Base-by-base conservation (phyloP, 257 asterid species). In the Salvia rosmarinus region DNA sequence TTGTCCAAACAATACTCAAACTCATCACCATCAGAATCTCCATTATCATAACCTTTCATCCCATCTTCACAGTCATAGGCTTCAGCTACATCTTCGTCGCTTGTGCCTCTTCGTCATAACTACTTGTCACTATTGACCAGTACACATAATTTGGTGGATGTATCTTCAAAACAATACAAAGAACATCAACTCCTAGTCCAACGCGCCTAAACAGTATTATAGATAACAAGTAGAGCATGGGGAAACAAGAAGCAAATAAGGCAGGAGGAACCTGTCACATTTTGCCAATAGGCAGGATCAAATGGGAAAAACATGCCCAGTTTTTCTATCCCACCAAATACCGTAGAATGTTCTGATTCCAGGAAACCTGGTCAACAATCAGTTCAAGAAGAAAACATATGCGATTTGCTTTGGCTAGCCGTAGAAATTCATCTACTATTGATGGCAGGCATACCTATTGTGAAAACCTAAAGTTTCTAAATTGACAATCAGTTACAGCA, bases 281-380 rank as follows among this genome's bases (percentile, higher is more conserved):
- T 84, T 91, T 83, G 80, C 82, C 46, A 95, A 82, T 32, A 91
- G 75, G 78, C 96, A 89, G 0, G 99, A 78, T 95, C 98, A 67
- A 95, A 95, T 35, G 99, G 99, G 75, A 95, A 95, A 79, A 95
- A 89, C 85, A 75, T 85, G 78, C 89, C 99, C 7, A 89, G 83
- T 77, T 91, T 86, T 73, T 89, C 86, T 44, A 55, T 2, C 21
- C 96, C 99, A 75, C 96, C 96, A 81, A 84, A 91, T 50, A 90
- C 85, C 75, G 57, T 76, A 6, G 96, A 85, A 79, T 81, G 82
- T 72, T 89, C 89, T 0, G 95, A 86, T 76, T 88, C 98, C 52
- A 79, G 54, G 64, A 74, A 75, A 57, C 81, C 87, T 68, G 39
- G 46, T 88, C 67, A 19, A 62, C 76, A 20, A 63, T 9, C 37